Conservation (phyloP, 2,329 filamentous ascomycete species). For the Atkinsonella hypoxylon region DNA sequence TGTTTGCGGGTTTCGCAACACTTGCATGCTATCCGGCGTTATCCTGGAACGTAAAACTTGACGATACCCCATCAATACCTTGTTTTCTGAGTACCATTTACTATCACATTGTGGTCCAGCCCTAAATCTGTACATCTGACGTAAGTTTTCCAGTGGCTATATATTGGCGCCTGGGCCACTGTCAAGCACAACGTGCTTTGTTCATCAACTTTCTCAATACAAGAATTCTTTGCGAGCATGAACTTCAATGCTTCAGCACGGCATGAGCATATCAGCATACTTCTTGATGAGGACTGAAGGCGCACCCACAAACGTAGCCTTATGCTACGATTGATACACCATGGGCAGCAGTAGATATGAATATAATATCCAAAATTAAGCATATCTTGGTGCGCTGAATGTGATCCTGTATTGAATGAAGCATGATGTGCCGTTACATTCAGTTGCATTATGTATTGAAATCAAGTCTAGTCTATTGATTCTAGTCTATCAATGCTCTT, state of each 20-base stretch:
- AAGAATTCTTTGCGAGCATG: not conserved
- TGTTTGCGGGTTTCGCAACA: not conserved
- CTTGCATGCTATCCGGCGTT: constrained; percentile 2
- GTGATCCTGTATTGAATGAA: not conserved
- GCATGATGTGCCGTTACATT: no score
- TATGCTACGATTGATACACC: not conserved
- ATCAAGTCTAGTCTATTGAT: not conserved
- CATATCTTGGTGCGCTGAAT: not conserved
- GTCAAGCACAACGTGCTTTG: not conserved
- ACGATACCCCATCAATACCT: constrained; percentile 5
- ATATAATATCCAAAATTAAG: not conserved
- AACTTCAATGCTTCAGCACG: not conserved
- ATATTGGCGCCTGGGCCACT: not conserved
- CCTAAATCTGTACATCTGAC: not conserved
- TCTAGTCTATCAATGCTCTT: not conserved
- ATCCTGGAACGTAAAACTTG: constrained; percentile 2
- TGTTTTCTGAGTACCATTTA: not conserved
- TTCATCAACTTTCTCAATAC: not conserved
- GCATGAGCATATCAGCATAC: not conserved
- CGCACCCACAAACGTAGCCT: not conserved
- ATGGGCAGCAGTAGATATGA: not conserved
- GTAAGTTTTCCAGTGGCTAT: not conserved
- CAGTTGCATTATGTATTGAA: no score
- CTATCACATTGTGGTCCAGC: not conserved
- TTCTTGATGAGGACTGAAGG: not conserved